Evolutionary conservation across 768 basidiomycete genomes (phyloP).

Genomic region (Hypholoma fasciculare): DNA sequence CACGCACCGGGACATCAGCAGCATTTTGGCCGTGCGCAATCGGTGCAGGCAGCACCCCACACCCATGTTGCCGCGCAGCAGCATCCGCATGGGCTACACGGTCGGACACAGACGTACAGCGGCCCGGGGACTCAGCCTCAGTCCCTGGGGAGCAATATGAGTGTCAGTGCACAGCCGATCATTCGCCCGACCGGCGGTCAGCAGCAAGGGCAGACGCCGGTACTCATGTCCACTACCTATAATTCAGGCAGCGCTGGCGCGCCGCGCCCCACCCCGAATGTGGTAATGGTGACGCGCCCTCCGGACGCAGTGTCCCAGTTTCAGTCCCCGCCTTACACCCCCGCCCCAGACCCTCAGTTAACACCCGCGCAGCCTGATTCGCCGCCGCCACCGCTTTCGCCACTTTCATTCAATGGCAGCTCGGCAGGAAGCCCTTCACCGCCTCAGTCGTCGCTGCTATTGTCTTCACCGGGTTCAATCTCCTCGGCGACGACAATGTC

Average conservation of each 20-base stretch:
- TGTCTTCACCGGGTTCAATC: slow-evolving; percentile 12
- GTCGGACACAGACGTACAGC: slow-evolving; percentile 1
- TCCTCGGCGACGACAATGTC: background rate
- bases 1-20: background rate
- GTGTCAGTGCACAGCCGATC: background rate
- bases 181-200: background rate
- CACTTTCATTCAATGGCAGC: slow-evolving; percentile 5
- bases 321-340: background rate
- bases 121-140: background rate
- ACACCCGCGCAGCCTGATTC: background rate
- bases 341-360: background rate
- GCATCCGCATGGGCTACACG: background rate
- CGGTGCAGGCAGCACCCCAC: background rate
- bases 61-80: background rate
- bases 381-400: slow-evolving; percentile 5
- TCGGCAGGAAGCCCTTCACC: slow-evolving; percentile 11
- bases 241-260: background rate
- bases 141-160: background rate
- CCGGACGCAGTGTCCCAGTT: background rate
- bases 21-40: background rate
- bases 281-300: background rate
- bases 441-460: slow-evolving; percentile 16
- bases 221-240: no score
- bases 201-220: background rate
- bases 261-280: background rate